Evolutionary conservation across 306 rosid species (phyloP), one percentile per base, ranked within the genome.

Genomic region (Cicer judaicum): DNA sequence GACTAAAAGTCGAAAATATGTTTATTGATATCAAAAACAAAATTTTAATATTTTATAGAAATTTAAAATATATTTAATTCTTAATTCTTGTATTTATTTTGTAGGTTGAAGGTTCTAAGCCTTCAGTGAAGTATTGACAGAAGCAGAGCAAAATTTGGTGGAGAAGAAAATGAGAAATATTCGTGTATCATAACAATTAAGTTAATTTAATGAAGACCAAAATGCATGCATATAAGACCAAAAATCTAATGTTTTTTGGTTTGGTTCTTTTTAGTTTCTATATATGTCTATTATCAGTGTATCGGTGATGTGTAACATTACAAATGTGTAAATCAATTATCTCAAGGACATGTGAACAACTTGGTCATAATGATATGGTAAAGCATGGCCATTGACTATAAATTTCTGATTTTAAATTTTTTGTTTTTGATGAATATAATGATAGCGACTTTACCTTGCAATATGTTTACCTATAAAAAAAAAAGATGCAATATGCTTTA

Each of bases 51-150:
- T 24, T 24, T 24, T 24, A 24, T 24, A 24, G 0, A 24, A 24
- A 24, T 2, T 2, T 24, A 24, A 24, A 24, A 24, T 24, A 24
- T 24, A 24, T 2, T 24, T 24, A 24, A 24, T 24, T 24, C 11
- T 41, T 55, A 18, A 53, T 48, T 3, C 2, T 56, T 10, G 1
- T 13, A 12, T 12, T 47, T 69, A 4, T 40, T 46, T 64, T 76
- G 79, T 70, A 83, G 87, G 74, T 8, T 79, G 69, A 83, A 72
- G 73, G 42, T 19, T 76, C 84, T 79, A n/a, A 83, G 82, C 47
- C 84, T 79, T 24, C 76, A 68, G 68, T 83, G 78, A 83, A 64
- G 86, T 16, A 18, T 44, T 38, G 53, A 13, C 13, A 57, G 63
- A 36, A 42, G 64, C 55, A 66, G 67, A 77, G 54, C 21, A 61